A percentile compares a stretch with the other conserved stretches of the same genome.
phyloP scores from a whole-genome alignment of 805 yeast genomes.

The Hanseniaspora singularis region DNA sequence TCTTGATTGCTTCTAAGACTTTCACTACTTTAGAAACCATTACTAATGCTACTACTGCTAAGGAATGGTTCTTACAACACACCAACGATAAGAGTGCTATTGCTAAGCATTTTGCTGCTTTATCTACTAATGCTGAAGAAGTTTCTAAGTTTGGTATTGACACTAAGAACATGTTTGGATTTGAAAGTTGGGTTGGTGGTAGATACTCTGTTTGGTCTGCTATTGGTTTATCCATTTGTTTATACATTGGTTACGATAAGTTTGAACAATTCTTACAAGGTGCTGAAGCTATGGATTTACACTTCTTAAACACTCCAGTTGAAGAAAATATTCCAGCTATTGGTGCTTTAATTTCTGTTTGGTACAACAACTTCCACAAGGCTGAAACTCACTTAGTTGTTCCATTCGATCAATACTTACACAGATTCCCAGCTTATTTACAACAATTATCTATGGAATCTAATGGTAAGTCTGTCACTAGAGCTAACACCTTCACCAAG shows the following conservation, averaged over 20 bases:
- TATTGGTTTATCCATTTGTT: conserved; percentile 88
- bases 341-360: conserved; percentile 87
- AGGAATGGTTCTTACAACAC: conserved; percentile 75
- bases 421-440: conserved; percentile 98
- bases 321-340: conserved; percentile 84
- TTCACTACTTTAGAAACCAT: conserved; percentile 98
- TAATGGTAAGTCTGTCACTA: conserved; percentile 93
- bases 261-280: conserved; percentile 87
- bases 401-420: conserved; percentile 97
- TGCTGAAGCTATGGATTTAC: conserved; percentile 94
- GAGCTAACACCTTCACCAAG: conserved; percentile 80
- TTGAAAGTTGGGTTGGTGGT: conserved; percentile 99
- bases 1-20: conserved; percentile 89
- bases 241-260: conserved; percentile 91
- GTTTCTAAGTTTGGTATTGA: conserved; percentile 95
- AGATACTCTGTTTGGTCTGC: conserved; percentile 99
- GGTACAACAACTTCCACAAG: conserved; percentile 98
- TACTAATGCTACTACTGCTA: conserved; percentile 93
- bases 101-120: conserved; percentile 95
- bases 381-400: conserved; percentile 98
- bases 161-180: conserved; percentile 95
- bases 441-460: conserved; percentile 99
- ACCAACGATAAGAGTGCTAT: conserved; percentile 45
- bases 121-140: conserved; percentile 83
- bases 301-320: conserved; percentile 71